Base-by-base conservation (phyloP, 2,329 filamentous ascomycete genomes). In the Bipolaris bicolor region DNA sequence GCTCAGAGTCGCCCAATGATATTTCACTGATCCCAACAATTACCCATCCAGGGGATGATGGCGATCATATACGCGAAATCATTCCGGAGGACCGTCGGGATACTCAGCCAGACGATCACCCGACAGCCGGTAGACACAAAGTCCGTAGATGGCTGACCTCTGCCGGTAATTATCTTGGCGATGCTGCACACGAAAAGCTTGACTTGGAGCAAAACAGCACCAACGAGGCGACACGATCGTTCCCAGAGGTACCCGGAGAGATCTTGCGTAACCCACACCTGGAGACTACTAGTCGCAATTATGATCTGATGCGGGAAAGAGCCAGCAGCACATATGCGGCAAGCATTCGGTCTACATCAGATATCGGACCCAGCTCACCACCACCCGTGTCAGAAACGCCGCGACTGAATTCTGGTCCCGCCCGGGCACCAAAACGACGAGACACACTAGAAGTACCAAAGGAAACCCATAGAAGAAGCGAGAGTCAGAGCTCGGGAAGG, bases 201-300 rank as follows among this genome's bases (percentile, higher is more conserved):
- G 80, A 86, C 51, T 34, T 18, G 20, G 78, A 82, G 29, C 79
- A 78, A 0, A 78, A 78, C 1, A 86, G 85, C 63, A 78, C 78
- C 46, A 72, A 71, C 3, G 79, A 81, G 16, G 75, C 74, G 41
- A 80, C 82, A 3, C 68, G 72, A n/a, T 76, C 78, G n/a, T 88
- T 81, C 46, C 86, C 86, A 0, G 79, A 82, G 52, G 76, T 85
- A 0, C 86, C 86, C 0, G 86, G 84, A 2, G 85, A 88, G 61
- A 64, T 59, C 1, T 58, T 72, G 2, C 78, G 82, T 29, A 85
- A 85, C 45, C 66, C 62, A 0, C 63, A 68, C 0, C 65, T 85
- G 1, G 49, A 58, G 16, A 62, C 73, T 3, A 79, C 81, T 24
- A 76, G 73, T 44, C 71, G 77, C 29, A 64, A 68, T 4, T 85